Evolutionary conservation across 2,329 filamentous ascomycete genomes (phyloP), one percentile per base, ranked within the genome.

Genomic region (Shiraia bambusicola): DNA sequence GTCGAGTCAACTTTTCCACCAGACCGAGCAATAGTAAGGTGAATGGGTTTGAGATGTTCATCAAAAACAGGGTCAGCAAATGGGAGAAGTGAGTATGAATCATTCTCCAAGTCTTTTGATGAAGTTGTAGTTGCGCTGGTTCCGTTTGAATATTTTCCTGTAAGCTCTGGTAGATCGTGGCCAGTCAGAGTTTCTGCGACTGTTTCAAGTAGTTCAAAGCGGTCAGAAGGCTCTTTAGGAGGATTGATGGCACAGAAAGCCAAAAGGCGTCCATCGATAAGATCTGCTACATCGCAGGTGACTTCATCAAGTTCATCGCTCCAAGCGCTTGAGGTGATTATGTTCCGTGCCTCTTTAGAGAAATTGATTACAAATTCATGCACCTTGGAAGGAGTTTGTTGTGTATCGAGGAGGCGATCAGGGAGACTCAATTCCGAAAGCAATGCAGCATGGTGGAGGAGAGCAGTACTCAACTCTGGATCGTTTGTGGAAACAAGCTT

Each of bases 241-340:
- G 53, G 17, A 15, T 55, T 39, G 12, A 56, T 47, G 3, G 59
- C 16, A 33, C 61, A 68, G 6, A 49, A 56, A 12, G 59, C 57
- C n/a, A 68, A 50, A 11, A 68, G 39, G 28, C 78, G 70, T 6
- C 80, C 80, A 59, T 83, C 80, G 11, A 83, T 58, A 5, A 79
- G 61, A 56, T 84, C 81, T 12, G 70, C 70, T 5, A 81, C 56
- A 54, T 82, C 76, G 50, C 72, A 75, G 8, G 44, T 37, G 7
- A 56, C 36, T 11, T 50, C 33, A 3, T 40, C 35, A 29, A 67
- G 54, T 29, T 54, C 58, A 10, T 55, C 53, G 36, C 40, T 54
- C 72, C 65, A 78, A 19, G 42, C 56, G 34, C 50, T 43, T 14
- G 65, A 69, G 14, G 56, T 54, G 42, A 79, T 50, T 28, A 75